Evolutionary conservation across 257 asterid species (phyloP), one percentile per base, ranked within the genome.

Genomic region (Nemophila menziesii): DNA sequence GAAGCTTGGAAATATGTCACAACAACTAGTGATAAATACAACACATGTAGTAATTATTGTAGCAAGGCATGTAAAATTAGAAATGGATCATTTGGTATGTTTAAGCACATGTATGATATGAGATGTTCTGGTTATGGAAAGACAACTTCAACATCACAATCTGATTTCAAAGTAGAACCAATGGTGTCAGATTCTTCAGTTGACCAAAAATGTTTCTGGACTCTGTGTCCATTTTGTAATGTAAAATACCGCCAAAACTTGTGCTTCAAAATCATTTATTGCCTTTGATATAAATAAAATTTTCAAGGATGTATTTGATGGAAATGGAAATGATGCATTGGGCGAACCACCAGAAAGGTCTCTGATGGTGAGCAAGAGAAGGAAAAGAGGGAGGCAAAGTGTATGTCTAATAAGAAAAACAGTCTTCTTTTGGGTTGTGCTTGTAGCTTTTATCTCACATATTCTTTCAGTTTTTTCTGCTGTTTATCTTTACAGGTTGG

Each of bases 151-250:
- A 13, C 12, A 29, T 29, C 12, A 29, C 36, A 29, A 29, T 7
- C 36, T 29, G 36, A 29, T 29, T 7, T 2, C 7, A 5, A n/a
- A 19, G 2, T 0, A 42, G 46, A 14, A 37, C 38, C 59, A 22
- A 22, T 55, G 46, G 66, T 45, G 27, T 46, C 58, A n/a, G 21
- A 45, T 48, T 10, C 65, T 18, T 33, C 64, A 46, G 21, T 33
- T 29, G 37, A 36, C 21, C 49, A 10, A 63, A 60, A 39, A 26
- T 50, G 44, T n/a, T 70, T 74, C 78, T 12, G 39, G 36, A 7
- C 36, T 29, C 2, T 7, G 10, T 78, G 89, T 56, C 78, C 78
- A 2, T 71, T 11, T 53, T 74, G 80, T 58, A 27, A 26, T 8
- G 12, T 14, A 11, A 68, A 38, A 33, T 59, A 45, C 63, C 48